Percentiles rank a stretch among this genome's conserved stretches.
Evolutionary conservation across 768 basidiomycete species (phyloP).

Genomic region (Dentipellis fragilis): DNA sequence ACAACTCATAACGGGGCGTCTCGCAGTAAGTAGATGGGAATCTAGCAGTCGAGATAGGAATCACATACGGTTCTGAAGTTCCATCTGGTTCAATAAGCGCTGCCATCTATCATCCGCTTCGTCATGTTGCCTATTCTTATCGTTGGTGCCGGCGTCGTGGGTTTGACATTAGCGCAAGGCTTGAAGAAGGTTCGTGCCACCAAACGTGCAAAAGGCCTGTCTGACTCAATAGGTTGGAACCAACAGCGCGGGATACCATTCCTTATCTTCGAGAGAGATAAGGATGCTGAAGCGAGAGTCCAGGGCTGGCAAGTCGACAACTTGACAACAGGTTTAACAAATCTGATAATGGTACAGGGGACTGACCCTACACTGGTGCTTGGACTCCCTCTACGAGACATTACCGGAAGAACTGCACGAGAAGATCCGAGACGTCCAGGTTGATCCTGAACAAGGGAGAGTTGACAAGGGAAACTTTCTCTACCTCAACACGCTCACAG

Average conservation of each 20-base stretch:
- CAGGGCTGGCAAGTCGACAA: background rate
- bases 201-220: background rate
- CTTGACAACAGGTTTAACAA: background rate
- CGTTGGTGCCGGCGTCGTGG: background rate
- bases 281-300: background rate
- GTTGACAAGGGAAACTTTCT: background rate
- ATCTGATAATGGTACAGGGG: background rate
- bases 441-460: background rate
- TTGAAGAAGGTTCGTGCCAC: background rate
- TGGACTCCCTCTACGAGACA: background rate
- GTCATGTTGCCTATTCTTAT: background rate
- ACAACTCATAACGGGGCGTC: no score
- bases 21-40: no score
- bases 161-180: background rate
- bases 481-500: background rate
- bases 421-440: background rate
- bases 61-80: no score
- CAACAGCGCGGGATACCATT: background rate
- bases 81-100: no score
- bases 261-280: background rate
- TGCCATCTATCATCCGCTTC: background rate
- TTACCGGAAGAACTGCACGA: background rate
- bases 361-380: background rate
- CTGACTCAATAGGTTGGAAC: background rate
- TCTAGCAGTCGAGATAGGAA: no score